A percentile compares a stretch with the other conserved stretches of the same genome.
phyloP scores from a whole-genome alignment of 2,329 filamentous ascomycete species.

The Cordyceps tenuipes region DNA sequence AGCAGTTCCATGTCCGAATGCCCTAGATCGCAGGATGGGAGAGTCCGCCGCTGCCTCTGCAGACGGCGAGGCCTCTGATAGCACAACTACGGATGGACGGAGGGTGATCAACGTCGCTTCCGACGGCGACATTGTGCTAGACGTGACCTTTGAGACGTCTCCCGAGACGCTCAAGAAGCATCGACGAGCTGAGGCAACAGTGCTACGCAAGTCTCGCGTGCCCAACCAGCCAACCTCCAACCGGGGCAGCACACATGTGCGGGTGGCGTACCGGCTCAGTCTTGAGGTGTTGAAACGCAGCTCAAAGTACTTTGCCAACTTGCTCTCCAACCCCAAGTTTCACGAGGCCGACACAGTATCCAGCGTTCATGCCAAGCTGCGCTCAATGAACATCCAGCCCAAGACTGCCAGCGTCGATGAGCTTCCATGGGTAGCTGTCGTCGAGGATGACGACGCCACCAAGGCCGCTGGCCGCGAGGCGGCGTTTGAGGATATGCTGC shows the following conservation, averaged over 20 bases:
- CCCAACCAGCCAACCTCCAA: slow-evolving; percentile 21
- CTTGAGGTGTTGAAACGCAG: slow-evolving; percentile 46
- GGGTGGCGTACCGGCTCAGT: slow-evolving; percentile 51
- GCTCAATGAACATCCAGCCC: slow-evolving; percentile 37
- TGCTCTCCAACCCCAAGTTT: slow-evolving; percentile 57
- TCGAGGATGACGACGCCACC: slow-evolving; percentile 62
- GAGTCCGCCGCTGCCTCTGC: slow-evolving; percentile 24
- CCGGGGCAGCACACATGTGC: slow-evolving; percentile 28
- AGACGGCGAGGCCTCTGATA: slow-evolving; percentile 22
- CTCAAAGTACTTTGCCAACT: slow-evolving; percentile 62
- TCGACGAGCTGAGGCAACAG: slow-evolving; percentile 30
- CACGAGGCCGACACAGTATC: slow-evolving; percentile 51
- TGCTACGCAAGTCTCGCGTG: slow-evolving; percentile 22
- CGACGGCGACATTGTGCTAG: slow-evolving; percentile 57
- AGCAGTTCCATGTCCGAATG: slow-evolving; percentile 4
- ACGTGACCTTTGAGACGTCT: slow-evolving; percentile 56
- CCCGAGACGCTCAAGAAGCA: slow-evolving; percentile 38
- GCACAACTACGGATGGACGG: slow-evolving; percentile 20
- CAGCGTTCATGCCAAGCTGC: slow-evolving; percentile 41
- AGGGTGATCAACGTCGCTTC: slow-evolving; percentile 43
- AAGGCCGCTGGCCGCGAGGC: slow-evolving; percentile 49
- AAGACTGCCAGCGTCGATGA: slow-evolving; percentile 38
- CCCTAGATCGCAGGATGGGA: slow-evolving; percentile 19
- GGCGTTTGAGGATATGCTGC: slow-evolving; percentile 59
- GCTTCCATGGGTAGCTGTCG: slow-evolving; percentile 56